Percentiles rank a stretch among this genome's conserved stretches.
Evolutionary conservation across 345 rosid species (phyloP).

Genomic region (Eucalyptus paniculata): DNA sequence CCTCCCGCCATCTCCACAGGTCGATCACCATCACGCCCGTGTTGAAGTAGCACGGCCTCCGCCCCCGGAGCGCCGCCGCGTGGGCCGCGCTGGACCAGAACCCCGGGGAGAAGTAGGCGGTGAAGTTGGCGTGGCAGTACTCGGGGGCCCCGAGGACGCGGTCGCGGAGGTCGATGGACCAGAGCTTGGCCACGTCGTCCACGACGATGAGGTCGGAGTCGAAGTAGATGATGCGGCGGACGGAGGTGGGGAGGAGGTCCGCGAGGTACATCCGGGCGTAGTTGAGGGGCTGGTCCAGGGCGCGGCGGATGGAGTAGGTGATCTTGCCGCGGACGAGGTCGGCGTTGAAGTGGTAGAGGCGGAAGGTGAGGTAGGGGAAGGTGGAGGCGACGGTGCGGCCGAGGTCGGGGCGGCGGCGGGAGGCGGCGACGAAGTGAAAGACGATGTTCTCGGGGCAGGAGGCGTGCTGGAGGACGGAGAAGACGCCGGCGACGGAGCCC

Average conservation of each 20-base stretch:
- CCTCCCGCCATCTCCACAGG: conserved; percentile 61
- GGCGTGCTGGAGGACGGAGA: conserved; percentile 82
- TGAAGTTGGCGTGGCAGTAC: conserved; percentile 77
- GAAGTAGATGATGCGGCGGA: conserved; percentile 68
- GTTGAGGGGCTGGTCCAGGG: conserved; percentile 79
- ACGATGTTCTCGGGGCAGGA: conserved; percentile 75
- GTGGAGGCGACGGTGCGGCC: conserved; percentile 47
- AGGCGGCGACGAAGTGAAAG: conserved; percentile 67
- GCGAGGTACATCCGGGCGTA: conserved; percentile 87
- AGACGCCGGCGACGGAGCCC: conserved; percentile 75
- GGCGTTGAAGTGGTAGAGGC: conserved; percentile 63
- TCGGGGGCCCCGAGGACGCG: conserved; percentile 82
- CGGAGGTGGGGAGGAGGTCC: conserved; percentile 51
- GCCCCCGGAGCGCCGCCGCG: conserved; percentile 30
- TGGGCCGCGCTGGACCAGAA: conserved; percentile 56
- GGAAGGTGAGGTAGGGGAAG: conserved; percentile 61
- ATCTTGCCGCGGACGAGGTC: conserved; percentile 52
- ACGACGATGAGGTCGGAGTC: conserved; percentile 85
- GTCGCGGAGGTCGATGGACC: conserved; percentile 37
- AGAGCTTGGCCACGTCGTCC: conserved; percentile 75
- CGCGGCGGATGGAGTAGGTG: conserved; percentile 62
- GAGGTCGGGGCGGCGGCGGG: conserved; percentile 35
- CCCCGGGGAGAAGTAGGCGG: conserved; percentile 47
- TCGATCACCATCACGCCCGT: conserved; percentile 96
- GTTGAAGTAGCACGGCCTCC: conserved; percentile 66